phyloP scores from a whole-genome alignment of 1,284 basidiomycete genomes.

The Hypsizygus ulmarius region DNA sequence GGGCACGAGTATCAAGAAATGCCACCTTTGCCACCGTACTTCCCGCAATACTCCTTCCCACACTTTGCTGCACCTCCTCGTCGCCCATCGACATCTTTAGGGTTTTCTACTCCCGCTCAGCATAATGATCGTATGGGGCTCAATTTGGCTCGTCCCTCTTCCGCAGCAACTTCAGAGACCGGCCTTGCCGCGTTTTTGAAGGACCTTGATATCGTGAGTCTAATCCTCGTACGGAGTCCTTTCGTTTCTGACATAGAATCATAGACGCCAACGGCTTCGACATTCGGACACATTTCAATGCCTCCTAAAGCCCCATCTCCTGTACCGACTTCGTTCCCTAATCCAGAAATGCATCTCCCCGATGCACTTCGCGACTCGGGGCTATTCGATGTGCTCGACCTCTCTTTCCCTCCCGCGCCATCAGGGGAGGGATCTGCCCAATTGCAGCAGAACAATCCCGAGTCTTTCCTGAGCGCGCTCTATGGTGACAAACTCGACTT shows the following conservation, averaged over 20 bases:
- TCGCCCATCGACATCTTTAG: conserved; percentile 33
- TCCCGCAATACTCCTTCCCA: conserved; percentile 25
- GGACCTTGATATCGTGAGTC: conserved; percentile 22
- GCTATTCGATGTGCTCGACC: conserved; percentile 8
- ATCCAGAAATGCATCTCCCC: conserved; percentile 3
- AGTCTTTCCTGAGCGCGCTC: conserved; percentile 13
- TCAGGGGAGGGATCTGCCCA: not conserved
- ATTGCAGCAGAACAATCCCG: not conserved
- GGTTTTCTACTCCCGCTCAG: conserved; percentile 21
- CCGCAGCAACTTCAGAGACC: conserved; percentile 23
- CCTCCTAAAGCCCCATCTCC: conserved; percentile 10
- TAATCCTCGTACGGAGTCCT: not conserved
- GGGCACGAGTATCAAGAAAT: conserved; percentile 15
- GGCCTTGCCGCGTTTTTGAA: conserved; percentile 18
- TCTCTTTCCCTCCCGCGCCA: not conserved
- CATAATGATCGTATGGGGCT: conserved; percentile 11
- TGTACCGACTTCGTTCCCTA: not conserved
- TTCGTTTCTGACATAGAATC: conserved; percentile 7
- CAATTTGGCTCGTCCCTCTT: conserved; percentile 23
- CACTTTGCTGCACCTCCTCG: conserved; percentile 24
- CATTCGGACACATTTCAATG: conserved; percentile 15
- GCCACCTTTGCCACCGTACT: conserved; percentile 21
- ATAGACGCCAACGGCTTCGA: conserved; percentile 21
- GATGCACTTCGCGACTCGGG: conserved; percentile 8
- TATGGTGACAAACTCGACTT: conserved; percentile 9